phyloP scores from a whole-genome alignment of 345 rosid species.

The Melaleuca alternifolia region DNA sequence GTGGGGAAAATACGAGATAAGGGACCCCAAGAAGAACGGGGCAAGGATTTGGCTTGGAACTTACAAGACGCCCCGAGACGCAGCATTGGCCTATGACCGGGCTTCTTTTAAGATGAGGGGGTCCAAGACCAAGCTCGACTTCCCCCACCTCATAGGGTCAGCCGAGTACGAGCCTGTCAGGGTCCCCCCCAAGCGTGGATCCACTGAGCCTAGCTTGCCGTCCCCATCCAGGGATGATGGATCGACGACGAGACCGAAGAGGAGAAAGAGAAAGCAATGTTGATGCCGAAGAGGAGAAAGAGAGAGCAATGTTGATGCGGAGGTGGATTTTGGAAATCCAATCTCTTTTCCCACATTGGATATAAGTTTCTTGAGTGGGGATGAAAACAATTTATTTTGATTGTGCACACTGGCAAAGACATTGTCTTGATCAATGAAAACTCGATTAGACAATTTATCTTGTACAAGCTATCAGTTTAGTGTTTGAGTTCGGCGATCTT shows the following conservation, averaged over 20 bases:
- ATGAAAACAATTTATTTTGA: neutral
- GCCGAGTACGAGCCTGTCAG: constrained; percentile 22
- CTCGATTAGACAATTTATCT: too few species aligned
- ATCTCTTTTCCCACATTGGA: neutral
- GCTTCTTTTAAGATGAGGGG: too few species aligned
- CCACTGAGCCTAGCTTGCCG: constrained; percentile 8
- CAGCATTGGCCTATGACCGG: too few species aligned
- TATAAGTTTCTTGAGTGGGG: neutral
- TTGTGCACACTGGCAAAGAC: neutral
- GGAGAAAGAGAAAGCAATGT: neutral
- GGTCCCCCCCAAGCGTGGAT: constrained; percentile 22
- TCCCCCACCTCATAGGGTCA: constrained; percentile 20
- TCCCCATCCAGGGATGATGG: neutral
- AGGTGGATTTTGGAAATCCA: neutral
- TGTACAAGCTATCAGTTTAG: neutral
- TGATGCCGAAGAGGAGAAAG: too few species aligned
- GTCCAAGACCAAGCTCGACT: too few species aligned
- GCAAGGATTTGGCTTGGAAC: too few species aligned
- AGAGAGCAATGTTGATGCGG: neutral
- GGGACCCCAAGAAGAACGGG: too few species aligned
- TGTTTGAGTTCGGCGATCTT: too few species aligned
- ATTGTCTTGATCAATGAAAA: neutral
- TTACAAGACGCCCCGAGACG: too few species aligned
- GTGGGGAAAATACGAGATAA: too few species aligned
- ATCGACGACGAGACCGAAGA: neutral